Evolutionary conservation across 768 basidiomycete species (phyloP).

Genomic region (Calocybe cyanea): DNA sequence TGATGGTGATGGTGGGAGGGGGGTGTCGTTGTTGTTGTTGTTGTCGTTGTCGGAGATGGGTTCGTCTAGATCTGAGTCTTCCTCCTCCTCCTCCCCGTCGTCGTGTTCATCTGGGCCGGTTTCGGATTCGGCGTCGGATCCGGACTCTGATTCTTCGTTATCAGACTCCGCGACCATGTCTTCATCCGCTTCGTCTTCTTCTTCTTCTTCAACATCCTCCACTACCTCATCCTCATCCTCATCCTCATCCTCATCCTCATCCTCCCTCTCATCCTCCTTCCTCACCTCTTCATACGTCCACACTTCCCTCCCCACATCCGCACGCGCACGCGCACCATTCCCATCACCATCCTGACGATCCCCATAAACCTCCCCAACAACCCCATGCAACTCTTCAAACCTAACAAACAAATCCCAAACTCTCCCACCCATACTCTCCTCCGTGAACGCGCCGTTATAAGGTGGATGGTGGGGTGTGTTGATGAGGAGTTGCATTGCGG

Average conservation of each 20-base stretch:
- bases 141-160: too few relatives aligned
- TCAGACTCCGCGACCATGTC: too few relatives aligned
- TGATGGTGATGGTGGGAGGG: not conserved
- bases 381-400: constrained; percentile 48
- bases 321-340: not conserved
- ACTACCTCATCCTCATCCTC: not conserved
- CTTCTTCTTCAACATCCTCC: not conserved
- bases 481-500: constrained; percentile 11
- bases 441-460: constrained; percentile 23
- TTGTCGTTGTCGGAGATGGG: not conserved
- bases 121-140: too few relatives aligned
- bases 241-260: not conserved
- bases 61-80: too few relatives aligned
- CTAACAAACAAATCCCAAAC: constrained; percentile 39
- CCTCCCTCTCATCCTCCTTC: not conserved
- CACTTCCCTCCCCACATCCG: not conserved
- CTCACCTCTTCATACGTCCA: not conserved
- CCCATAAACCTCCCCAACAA: constrained; percentile 14
- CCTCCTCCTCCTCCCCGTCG: too few relatives aligned
- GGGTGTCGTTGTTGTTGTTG: not conserved
- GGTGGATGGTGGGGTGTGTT: constrained; percentile 15
- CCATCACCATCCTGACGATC: not conserved
- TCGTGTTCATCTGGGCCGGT: too few relatives aligned
- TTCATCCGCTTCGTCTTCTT: not conserved
- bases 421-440: not conserved